Evolutionary conservation across 306 rosid genomes (phyloP).

Genomic region (Ammopiptanthus mongolicus): DNA sequence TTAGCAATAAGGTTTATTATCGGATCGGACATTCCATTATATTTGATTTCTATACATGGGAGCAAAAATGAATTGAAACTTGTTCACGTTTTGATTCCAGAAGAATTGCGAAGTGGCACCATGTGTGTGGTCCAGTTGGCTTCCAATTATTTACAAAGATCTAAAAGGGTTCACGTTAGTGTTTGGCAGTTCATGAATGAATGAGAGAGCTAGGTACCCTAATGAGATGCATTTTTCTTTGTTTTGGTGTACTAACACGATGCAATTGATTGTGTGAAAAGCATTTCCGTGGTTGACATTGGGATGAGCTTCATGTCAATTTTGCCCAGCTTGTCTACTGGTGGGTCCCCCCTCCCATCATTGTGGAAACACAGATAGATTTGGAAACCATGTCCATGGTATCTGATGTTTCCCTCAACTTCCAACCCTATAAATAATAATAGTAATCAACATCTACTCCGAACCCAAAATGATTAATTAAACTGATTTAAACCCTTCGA

Average conservation of each 20-base stretch:
- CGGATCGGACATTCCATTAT: neutral
- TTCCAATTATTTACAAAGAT: neutral
- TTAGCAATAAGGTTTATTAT: constrained; percentile 1
- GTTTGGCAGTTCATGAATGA: neutral
- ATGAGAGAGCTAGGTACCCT: neutral
- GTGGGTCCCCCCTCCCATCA: constrained; percentile 14
- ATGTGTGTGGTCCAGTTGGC: constrained; percentile 21
- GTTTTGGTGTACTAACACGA: neutral
- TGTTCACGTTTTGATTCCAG: neutral
- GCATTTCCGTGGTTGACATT: constrained; percentile 21
- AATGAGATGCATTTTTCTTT: neutral
- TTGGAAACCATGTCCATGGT: neutral
- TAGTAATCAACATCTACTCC: neutral
- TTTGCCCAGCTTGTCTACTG: neutral
- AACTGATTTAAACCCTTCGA: neutral
- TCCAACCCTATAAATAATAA: neutral
- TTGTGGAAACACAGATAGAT: constrained; percentile 11
- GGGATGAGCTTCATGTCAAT: constrained; percentile 10
- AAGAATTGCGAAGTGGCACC: constrained; percentile 3
- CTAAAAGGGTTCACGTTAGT: neutral
- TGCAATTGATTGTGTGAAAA: constrained; percentile 2
- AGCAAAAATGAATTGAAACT: neutral
- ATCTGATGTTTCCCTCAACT: neutral
- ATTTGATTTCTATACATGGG: neutral
- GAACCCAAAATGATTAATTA: neutral